A percentile compares a stretch with the other conserved stretches of the same genome.
These are phyloP conservation scores for Aspergillus phoenicis DNA, from an alignment of 2,329 filamentous ascomycete genomes.

Conservation along the genomic window DNA sequence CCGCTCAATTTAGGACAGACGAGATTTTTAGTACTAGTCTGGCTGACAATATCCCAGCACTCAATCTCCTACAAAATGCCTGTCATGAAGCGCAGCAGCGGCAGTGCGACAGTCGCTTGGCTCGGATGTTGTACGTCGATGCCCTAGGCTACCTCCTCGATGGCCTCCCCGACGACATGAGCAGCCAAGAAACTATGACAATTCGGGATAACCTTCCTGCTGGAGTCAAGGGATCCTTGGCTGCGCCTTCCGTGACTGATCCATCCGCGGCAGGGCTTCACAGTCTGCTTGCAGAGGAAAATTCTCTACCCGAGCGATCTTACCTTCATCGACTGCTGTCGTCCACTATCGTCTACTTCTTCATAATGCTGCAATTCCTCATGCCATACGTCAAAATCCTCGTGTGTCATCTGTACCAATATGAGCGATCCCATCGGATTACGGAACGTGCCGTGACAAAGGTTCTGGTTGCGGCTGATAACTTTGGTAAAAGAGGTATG, in stretches of 20 bases:
- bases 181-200: constrained; percentile 31
- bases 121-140: constrained; percentile 39
- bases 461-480: constrained; percentile 57
- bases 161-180: constrained; percentile 36
- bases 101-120: constrained; percentile 34
- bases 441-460: constrained; percentile 59
- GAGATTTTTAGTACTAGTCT: not conserved
- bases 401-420: constrained; percentile 57
- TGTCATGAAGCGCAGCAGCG: constrained; percentile 38
- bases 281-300: not conserved
- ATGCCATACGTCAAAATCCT: constrained; percentile 63
- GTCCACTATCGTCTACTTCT: constrained; percentile 58
- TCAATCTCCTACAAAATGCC: constrained; percentile 40
- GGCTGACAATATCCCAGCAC: constrained; percentile 26
- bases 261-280: not conserved
- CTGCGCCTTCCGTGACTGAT: not conserved
- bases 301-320: constrained; percentile 37
- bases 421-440: constrained; percentile 68
- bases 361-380: constrained; percentile 62
- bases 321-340: constrained; percentile 63
- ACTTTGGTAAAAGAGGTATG: constrained; percentile 55
- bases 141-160: constrained; percentile 43
- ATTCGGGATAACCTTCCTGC: constrained; percentile 34
- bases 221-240: constrained; percentile 21
- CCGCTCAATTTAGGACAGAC: not conserved